A percentile compares a stretch with the other conserved stretches of the same genome.
These are phyloP conservation scores for Hymenoscyphus occultus DNA, from an alignment of 2,329 filamentous ascomycete genomes.

Conservation along the genomic window DNA sequence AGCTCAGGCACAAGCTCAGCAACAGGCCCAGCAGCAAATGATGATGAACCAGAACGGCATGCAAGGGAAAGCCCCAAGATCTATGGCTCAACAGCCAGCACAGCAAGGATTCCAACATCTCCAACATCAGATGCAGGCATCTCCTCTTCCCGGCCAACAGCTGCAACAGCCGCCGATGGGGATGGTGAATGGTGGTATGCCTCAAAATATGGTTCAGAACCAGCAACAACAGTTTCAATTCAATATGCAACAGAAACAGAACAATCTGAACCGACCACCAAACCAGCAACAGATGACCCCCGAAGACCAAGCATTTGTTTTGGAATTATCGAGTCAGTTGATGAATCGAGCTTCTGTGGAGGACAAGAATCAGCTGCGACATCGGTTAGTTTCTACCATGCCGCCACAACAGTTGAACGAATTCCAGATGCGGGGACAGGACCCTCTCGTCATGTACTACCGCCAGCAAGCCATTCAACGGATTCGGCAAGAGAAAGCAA, in stretches of 20 bases:
- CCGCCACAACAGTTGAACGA: slow-evolving; percentile 43
- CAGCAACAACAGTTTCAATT: slow-evolving; percentile 40
- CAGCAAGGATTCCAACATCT: slow-evolving; percentile 57
- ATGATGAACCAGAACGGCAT: slow-evolving; percentile 53
- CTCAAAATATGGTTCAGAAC: slow-evolving; percentile 32
- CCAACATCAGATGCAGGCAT: slow-evolving; percentile 57
- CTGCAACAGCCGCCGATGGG: slow-evolving; percentile 33
- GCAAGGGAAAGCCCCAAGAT: slow-evolving; percentile 51
- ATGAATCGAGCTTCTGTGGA: slow-evolving; percentile 42
- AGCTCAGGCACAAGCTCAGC: slow-evolving; percentile 41
- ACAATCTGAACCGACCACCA: slow-evolving; percentile 22
- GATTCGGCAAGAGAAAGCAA: slow-evolving; percentile 26
- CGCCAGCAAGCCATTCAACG: slow-evolving; percentile 31
- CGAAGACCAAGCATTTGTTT: slow-evolving; percentile 27
- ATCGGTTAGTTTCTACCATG: slow-evolving; percentile 41
- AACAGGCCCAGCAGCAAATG: slow-evolving; percentile 46
- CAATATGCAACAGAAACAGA: slow-evolving; percentile 38
- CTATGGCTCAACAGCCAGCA: slow-evolving; percentile 44
- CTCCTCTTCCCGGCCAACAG: slow-evolving; percentile 49
- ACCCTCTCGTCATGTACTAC: slow-evolving; percentile 49
- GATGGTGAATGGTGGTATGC: slow-evolving; percentile 33
- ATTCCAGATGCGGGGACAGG: slow-evolving; percentile 45
- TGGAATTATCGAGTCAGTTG: slow-evolving; percentile 27
- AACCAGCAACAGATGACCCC: slow-evolving; percentile 24
- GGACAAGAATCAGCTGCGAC: slow-evolving; percentile 44